Base-by-base conservation (phyloP, 2,329 filamentous ascomycete genomes). In the Talaromyces sp. region DNA sequence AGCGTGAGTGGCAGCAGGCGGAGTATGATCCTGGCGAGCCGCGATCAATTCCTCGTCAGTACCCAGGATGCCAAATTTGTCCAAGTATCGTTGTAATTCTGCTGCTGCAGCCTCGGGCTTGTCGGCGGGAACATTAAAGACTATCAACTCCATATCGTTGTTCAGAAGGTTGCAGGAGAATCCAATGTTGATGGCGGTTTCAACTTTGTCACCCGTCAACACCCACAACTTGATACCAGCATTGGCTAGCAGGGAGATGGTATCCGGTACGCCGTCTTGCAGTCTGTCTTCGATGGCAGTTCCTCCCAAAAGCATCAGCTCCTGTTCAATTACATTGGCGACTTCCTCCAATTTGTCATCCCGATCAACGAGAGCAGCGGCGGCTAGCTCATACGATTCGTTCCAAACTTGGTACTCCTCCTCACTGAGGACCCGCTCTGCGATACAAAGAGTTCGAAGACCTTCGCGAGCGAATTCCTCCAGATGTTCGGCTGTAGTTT, bases 191-290 rank as follows among this genome's bases (percentile, higher is more conserved):
- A 99, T 99, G 65, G 96, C 95, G 27, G 95, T 99, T 80, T 99
- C 95, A 37, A 98, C 94, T 79, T 98, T 99, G 84, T 99, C 95
- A 68, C 96, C 95, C 16, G 95, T 99, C 69, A 99, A 82, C 62
- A 99, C 95, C 95, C 95, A 99, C 8, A 99, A 86, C 79, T 99
- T 99, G 79, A 99, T 97, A 76, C 96, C 96, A 62, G 95, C 95
- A 73, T 93, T 88, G 35, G 90, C 94, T 61, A 99, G 87, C 52
- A 99, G 82, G 60, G 90, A 91, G 72, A 99, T 99, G 0, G 95
- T 94, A 74, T 98, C 95, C 7, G 95, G 95, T 3, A 99, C 95
- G 66, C 94, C 95, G 71, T 99, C 95, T 79, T 99, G 95, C 33
- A 99, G 84, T 71, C 93, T 89, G 83, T 99, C 95, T 79, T 99